These are phyloP conservation scores for Sextonia rubra DNA, from an alignment of 164 flowering plant genomes.

Conservation along the genomic window DNA sequence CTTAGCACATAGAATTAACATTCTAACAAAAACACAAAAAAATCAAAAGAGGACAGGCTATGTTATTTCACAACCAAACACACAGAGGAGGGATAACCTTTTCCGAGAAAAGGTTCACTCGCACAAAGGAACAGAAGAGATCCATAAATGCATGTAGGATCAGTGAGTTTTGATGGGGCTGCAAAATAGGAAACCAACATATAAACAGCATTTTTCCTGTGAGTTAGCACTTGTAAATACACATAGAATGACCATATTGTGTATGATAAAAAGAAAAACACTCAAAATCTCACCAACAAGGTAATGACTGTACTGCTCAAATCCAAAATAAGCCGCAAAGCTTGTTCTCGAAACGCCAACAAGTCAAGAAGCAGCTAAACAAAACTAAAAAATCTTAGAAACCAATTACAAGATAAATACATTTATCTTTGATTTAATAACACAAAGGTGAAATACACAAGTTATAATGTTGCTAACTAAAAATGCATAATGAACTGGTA, in stretches of 20 bases:
- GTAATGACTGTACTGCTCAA: slow-evolving; percentile 98
- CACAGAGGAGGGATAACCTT: slow-evolving; percentile 45
- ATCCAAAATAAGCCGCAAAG: slow-evolving; percentile 85
- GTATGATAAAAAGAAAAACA: not conserved
- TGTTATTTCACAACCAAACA: not conserved
- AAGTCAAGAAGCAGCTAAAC: slow-evolving; percentile 85
- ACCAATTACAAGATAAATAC: not conserved
- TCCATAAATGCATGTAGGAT: slow-evolving; percentile 98
- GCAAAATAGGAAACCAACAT: slow-evolving; percentile 38
- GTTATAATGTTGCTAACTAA: not conserved
- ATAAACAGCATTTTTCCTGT: slow-evolving; percentile 1
- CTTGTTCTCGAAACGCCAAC: slow-evolving; percentile 95
- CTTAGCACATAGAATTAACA: slow-evolving; percentile 6
- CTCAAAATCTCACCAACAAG: slow-evolving; percentile 62
- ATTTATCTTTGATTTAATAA: not conserved
- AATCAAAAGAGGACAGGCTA: not conserved
- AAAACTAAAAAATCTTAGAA: slow-evolving; percentile 2
- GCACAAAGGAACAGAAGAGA: slow-evolving; percentile 87
- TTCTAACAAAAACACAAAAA: not conserved
- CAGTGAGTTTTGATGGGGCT: slow-evolving; percentile 97
- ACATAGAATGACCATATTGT: not conserved
- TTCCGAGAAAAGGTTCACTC: slow-evolving; percentile 85
- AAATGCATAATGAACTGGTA: not conserved
- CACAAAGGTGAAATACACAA: not conserved
- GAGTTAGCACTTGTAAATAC: not conserved